These are phyloP conservation scores for Diaporthe velutina DNA, from an alignment of 2,329 filamentous ascomycete genomes.

Conservation along the genomic window DNA sequence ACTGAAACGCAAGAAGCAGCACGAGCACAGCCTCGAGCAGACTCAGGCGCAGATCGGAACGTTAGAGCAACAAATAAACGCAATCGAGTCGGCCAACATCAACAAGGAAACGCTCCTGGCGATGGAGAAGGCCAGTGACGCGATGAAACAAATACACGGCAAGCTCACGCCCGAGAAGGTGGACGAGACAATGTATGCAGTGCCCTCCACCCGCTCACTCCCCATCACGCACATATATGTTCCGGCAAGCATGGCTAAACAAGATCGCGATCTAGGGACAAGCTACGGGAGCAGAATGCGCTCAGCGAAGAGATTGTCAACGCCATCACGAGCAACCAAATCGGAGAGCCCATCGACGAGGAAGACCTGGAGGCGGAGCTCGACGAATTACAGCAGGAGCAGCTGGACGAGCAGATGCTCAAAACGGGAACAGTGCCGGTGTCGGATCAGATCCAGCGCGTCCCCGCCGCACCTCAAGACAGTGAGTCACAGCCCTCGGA, in stretches of 20 bases:
- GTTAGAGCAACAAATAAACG: slow-evolving; percentile 94
- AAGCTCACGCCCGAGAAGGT: slow-evolving; percentile 95
- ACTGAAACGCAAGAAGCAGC: slow-evolving; percentile 92
- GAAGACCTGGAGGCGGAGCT: slow-evolving; percentile 88
- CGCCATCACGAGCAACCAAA: slow-evolving; percentile 80
- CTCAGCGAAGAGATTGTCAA: slow-evolving; percentile 93
- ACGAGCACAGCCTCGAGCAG: slow-evolving; percentile 92
- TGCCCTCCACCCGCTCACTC: slow-evolving; percentile 18
- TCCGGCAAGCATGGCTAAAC: slow-evolving; percentile 47
- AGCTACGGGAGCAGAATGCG: slow-evolving; percentile 89
- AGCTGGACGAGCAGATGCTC: slow-evolving; percentile 93
- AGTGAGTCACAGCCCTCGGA: slow-evolving; percentile 68
- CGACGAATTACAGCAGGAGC: slow-evolving; percentile 89
- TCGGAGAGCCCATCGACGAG: slow-evolving; percentile 83
- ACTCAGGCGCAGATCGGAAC: slow-evolving; percentile 91
- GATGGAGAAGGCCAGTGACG: slow-evolving; percentile 90
- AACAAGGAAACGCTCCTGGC: slow-evolving; percentile 95
- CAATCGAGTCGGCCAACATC: slow-evolving; percentile 98
- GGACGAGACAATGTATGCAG: slow-evolving; percentile 89
- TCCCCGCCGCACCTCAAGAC: slow-evolving; percentile 82
- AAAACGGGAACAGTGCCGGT: slow-evolving; percentile 89
- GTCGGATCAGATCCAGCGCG: slow-evolving; percentile 79
- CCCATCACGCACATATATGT: slow-evolving; percentile 13
- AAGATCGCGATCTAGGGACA: slow-evolving; percentile 72
- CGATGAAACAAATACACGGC: slow-evolving; percentile 94